Base-by-base conservation (phyloP, 352 stramenopile species). In the Discostella stelligera region DNA sequence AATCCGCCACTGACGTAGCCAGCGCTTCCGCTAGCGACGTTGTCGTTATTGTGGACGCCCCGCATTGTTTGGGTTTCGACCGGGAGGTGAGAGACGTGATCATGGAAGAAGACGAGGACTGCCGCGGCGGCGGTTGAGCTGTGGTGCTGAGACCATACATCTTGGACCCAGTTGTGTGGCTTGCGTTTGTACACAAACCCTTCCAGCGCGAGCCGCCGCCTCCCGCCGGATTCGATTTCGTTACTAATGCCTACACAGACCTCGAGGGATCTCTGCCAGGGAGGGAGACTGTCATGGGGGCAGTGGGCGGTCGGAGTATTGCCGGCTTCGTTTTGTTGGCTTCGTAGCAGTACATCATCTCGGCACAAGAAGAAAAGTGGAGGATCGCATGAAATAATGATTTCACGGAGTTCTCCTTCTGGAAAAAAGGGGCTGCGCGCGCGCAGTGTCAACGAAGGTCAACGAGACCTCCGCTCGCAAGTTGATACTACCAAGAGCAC, bases 21-120 rank as follows among this genome's bases (percentile, higher is more conserved):
- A 82, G 53, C 25, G 61, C 66, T 39, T 77, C 74, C 25, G 67
- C 60, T 13, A 82, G 48, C 21, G 74, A 77, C 21, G 73, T 80
- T 32, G 54, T 74, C 23, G 44, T 54, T 32, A 27, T 50, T 18
- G 7, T 14, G 20, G 0, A 10, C n/a, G 18, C 48, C n/a, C 44
- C 32, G 8, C 23, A 18, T 59, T 46, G 54, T 41, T 39, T 66
- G 27, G 44, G n/a, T 39, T 68, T 46, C 14, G 20, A 32, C 25
- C 46, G 46, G 49, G 62, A 69, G 9, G 66, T 61, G 39, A 66
- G 56, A 14, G 66, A 66, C 11, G 14, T 54, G 25, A 66, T 66
- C n/a, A 41, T 0, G 3, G 61, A 18, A n/a, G 44, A 18, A 10
- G 61, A 18, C 1, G 56, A 20, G 20, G 30, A 20, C n/a, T 23